Base-by-base conservation (phyloP, 1,284 basidiomycete genomes). In the Marasmius oreades region DNA sequence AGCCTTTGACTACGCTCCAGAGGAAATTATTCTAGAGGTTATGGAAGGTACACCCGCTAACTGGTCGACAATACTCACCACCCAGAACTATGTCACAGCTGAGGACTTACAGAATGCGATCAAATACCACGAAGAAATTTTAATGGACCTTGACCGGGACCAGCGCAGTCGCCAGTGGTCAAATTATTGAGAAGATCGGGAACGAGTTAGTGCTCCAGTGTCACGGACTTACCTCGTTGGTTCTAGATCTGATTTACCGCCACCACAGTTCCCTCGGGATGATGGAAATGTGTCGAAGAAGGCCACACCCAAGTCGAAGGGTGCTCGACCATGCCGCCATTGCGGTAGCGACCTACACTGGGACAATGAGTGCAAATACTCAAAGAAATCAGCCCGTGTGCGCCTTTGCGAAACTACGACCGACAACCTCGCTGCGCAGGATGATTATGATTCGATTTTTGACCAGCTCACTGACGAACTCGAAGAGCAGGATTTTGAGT, bases 331-430 rank as follows among this genome's bases (percentile, higher is more conserved):
- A 0, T 75, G 72, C 59, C 55, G 65, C 22, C 68, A 71, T 33
- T 75, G 73, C 51, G 69, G 72, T 4, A 70, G 68, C 26, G 61
- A 52, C 1, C 67, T 67, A 20, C 71, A 74, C 42, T 74, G 71
- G 73, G 70, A 73, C 48, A 42, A 55, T 2, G 63, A 66, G 56
- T 70, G 69, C 47, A 63, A 60, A 37, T 58, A 69, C 51, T 51
- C 57, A 1, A 55, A 26, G 34, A 36, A 36, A 36, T 26, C 46
- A n/a, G 57, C 57, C 31, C 26, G 52, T 16, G 33, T 54, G 11
- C 52, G 59, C 6, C 14, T 55, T 3, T 50, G 36, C 4, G 22
- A 50, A 14, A 14, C 45, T 0, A 22, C 42, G 28, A 16, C 44
- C 6, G 61, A 65, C 2, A 34, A 59, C 39, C n/a, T 63, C 12